Evolutionary conservation across 139 green algal species (phyloP).

Genomic region (Chlamydomonas asymmetrica): DNA sequence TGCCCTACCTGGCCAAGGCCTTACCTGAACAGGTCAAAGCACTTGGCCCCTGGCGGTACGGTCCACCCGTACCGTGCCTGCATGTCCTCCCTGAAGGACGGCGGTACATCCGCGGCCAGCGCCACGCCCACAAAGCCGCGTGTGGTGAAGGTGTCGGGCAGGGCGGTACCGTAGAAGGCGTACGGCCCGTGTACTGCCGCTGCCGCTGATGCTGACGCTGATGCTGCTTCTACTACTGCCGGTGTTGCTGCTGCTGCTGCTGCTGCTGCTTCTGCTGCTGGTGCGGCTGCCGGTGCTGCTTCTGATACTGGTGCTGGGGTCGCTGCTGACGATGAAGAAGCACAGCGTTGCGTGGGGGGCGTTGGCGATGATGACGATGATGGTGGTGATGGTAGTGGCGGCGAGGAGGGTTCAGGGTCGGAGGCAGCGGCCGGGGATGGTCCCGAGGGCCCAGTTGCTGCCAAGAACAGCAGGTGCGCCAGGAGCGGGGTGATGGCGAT

Average conservation of each 20-base stretch:
- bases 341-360: too few species aligned
- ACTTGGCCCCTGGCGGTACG: constrained; percentile 19
- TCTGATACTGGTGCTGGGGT: too few species aligned
- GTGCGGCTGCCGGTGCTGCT: too few species aligned
- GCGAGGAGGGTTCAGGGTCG: too few species aligned
- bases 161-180: constrained; percentile 57
- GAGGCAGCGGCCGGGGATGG: too few species aligned
- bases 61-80: constrained; percentile 2
- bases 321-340: too few species aligned
- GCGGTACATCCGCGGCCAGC: constrained; percentile 33
- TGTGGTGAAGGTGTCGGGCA: constrained; percentile 69
- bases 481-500: constrained; percentile 51
- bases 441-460: constrained; percentile 21
- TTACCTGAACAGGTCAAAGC: constrained; percentile 69
- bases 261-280: too few species aligned
- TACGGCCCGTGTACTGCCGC: too few species aligned
- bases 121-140: constrained; percentile 49
- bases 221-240: too few species aligned
- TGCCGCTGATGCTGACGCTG: not conserved
- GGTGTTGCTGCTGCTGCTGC: too few species aligned
- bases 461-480: constrained; percentile 66
- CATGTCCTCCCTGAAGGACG: constrained; percentile 53
- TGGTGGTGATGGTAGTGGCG: too few species aligned
- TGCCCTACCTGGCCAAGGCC: not conserved
- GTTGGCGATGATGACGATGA: too few species aligned